A percentile compares a stretch with the other conserved stretches of the same genome.
Conservation (phyloP, 2,329 filamentous ascomycete species). For the Parafenestella ontariensis region DNA sequence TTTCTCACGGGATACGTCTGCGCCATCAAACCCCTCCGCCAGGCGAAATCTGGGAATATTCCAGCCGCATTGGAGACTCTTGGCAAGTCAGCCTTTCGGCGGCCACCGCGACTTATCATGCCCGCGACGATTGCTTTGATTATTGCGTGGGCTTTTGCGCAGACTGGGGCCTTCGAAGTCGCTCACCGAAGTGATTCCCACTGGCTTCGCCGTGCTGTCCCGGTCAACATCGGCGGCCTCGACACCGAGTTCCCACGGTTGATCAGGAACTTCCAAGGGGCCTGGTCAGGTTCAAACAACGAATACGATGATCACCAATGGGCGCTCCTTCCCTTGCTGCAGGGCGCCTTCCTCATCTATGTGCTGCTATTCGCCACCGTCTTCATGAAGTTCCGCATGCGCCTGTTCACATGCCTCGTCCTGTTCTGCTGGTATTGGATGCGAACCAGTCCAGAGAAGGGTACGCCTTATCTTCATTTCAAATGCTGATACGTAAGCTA, state of each 20-base stretch:
- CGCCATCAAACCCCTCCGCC: slow-evolving; percentile 62
- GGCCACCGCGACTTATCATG: slow-evolving; percentile 60
- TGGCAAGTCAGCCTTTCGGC: slow-evolving; percentile 62
- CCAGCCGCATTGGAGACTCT: slow-evolving; percentile 56
- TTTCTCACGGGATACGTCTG: slow-evolving; percentile 65
- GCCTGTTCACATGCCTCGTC: slow-evolving; percentile 55
- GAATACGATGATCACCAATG: slow-evolving; percentile 64
- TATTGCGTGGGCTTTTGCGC: slow-evolving; percentile 59
- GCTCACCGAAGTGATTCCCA: slow-evolving; percentile 58
- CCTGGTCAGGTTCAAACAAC: slow-evolving; percentile 61
- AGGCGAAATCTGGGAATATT: slow-evolving; percentile 56
- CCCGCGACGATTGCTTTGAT: slow-evolving; percentile 60
- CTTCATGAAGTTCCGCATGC: slow-evolving; percentile 57
- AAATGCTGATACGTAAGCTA: slow-evolving; percentile 1
- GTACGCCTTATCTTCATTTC: slow-evolving; percentile 40
- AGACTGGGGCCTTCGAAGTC: slow-evolving; percentile 58
- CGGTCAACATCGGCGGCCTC: slow-evolving; percentile 53
- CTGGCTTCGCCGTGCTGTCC: slow-evolving; percentile 61
- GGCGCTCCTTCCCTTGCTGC: slow-evolving; percentile 59
- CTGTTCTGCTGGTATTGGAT: slow-evolving; percentile 60
- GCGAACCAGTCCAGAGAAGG: slow-evolving; percentile 54
- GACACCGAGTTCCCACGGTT: slow-evolving; percentile 55
- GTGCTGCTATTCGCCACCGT: slow-evolving; percentile 57
- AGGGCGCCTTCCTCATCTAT: slow-evolving; percentile 61
- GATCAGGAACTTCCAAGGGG: slow-evolving; percentile 55